A percentile compares a stretch with the other conserved stretches of the same genome.
Evolutionary conservation across 1,139 yeast species (phyloP).

Genomic region (Hansenula sp.): DNA sequence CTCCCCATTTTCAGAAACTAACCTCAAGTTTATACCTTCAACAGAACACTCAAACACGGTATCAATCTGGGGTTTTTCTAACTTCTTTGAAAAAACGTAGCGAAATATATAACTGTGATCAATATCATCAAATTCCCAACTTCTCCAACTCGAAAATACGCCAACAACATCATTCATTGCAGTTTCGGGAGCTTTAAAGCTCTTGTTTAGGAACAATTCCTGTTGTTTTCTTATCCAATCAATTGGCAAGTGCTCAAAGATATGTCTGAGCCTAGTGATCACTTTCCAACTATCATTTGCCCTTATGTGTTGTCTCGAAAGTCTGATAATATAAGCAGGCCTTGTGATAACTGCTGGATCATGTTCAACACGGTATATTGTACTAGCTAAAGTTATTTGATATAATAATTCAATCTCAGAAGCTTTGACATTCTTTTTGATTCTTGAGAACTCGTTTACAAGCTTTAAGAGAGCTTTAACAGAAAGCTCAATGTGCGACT

Average conservation of each 20-base stretch:
- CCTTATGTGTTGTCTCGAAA: constrained; percentile 70
- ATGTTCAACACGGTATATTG: constrained; percentile 55
- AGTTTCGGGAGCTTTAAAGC: constrained; percentile 38
- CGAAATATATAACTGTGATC: constrained; percentile 52
- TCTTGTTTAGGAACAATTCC: constrained; percentile 14
- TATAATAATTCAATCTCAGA: constrained; percentile 42
- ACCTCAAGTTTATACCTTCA: constrained; percentile 21
- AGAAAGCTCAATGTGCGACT: constrained; percentile 26
- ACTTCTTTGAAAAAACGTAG: constrained; percentile 30
- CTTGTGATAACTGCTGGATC: constrained; percentile 90
- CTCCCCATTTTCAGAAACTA: constrained; percentile 16
- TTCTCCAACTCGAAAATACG: constrained; percentile 78
- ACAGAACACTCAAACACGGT: constrained; percentile 8
- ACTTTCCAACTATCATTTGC: constrained; percentile 87
- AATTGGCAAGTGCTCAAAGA: constrained; percentile 55
- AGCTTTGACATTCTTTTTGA: constrained; percentile 16
- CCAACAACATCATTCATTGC: constrained; percentile 53
- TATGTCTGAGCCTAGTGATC: constrained; percentile 70
- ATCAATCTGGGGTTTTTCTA: neutral
- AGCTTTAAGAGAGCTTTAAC: constrained; percentile 23
- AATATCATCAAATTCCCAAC: constrained; percentile 74
- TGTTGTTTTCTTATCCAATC: constrained; percentile 38
- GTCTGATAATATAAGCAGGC: constrained; percentile 76
- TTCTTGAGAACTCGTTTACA: constrained; percentile 11
- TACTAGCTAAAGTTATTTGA: constrained; percentile 59